Evolutionary conservation across 2,329 filamentous ascomycete genomes (phyloP).

Genomic region (Colletotrichum simmondsii): DNA sequence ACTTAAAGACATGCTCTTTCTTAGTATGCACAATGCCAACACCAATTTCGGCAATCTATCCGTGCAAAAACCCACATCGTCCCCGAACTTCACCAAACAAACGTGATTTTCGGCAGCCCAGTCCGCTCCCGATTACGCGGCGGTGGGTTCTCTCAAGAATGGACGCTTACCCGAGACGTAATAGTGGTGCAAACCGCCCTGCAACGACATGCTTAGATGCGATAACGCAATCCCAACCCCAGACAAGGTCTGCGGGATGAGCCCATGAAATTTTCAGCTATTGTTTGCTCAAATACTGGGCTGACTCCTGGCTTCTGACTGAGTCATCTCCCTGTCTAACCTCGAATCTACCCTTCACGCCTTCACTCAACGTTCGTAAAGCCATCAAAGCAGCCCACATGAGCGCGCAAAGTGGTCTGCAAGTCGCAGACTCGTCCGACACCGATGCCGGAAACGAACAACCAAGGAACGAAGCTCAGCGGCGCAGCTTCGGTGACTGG

Average conservation of each 20-base stretch:
- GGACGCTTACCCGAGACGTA: conserved; percentile 29
- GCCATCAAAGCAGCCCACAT: neutral
- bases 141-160: conserved; percentile 19
- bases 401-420: conserved; percentile 22
- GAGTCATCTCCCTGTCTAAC: neutral
- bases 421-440: conserved; percentile 25
- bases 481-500: conserved; percentile 27
- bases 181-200: conserved; percentile 13
- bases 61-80: conserved; percentile 20
- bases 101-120: conserved; percentile 26
- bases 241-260: conserved; percentile 8
- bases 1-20: neutral
- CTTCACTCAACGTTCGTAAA: neutral
- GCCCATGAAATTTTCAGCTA: neutral
- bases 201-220: conserved; percentile 26
- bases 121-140: conserved; percentile 29
- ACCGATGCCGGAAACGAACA: conserved; percentile 19
- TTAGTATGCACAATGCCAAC: conserved; percentile 8
- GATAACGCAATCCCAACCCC: conserved; percentile 31
- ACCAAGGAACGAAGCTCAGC: neutral
- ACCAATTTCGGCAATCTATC: conserved; percentile 33
- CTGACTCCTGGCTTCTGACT: neutral
- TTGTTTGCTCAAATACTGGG: conserved; percentile 8
- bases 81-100: conserved; percentile 27
- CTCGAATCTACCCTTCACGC: neutral